Conservation (phyloP, 257 asterid genomes). For the Eustoma russellianum region DNA sequence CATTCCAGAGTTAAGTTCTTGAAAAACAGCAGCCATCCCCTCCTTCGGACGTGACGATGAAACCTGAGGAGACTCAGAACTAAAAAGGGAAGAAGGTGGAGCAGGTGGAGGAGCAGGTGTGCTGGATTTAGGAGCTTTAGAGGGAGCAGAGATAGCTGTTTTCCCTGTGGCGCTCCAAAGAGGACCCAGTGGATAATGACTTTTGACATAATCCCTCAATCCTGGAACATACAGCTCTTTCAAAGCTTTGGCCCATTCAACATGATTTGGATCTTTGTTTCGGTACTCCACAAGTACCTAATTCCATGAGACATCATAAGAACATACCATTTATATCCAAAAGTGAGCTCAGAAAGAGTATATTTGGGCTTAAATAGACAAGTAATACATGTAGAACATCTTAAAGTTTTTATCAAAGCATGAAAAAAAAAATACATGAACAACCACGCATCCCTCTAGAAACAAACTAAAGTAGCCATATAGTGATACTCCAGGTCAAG, state of each 20-base stretch:
- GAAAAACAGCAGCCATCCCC: constrained; percentile 95
- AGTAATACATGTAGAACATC: too few relatives aligned
- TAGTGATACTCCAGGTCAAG: too few relatives aligned
- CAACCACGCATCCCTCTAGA: too few relatives aligned
- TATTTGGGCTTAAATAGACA: too few relatives aligned
- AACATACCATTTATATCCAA: constrained; percentile 1
- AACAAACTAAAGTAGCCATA: too few relatives aligned
- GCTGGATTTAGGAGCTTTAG: constrained; percentile 42
- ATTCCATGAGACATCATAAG: constrained; percentile 9
- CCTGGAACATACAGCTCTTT: constrained; percentile 92
- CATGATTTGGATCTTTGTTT: constrained; percentile 83
- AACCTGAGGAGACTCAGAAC: constrained; percentile 54
- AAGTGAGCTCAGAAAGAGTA: too few relatives aligned
- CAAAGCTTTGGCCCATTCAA: constrained; percentile 94
- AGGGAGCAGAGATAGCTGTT: constrained; percentile 39
- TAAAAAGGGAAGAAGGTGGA: constrained; percentile 79
- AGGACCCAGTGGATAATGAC: constrained; percentile 87
- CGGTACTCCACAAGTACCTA: constrained; percentile 87
- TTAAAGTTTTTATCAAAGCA: too few relatives aligned
- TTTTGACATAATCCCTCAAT: constrained; percentile 85
- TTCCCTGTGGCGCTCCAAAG: constrained; percentile 85
- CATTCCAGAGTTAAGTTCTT: constrained; percentile 78
- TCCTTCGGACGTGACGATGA: constrained; percentile 71
- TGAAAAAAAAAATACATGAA: too few relatives aligned
- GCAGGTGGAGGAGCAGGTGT: constrained; percentile 88